Evolutionary conservation across 2,329 filamentous ascomycete genomes (phyloP), one percentile per base, ranked within the genome.

Genomic region (Alternaria arbusti): DNA sequence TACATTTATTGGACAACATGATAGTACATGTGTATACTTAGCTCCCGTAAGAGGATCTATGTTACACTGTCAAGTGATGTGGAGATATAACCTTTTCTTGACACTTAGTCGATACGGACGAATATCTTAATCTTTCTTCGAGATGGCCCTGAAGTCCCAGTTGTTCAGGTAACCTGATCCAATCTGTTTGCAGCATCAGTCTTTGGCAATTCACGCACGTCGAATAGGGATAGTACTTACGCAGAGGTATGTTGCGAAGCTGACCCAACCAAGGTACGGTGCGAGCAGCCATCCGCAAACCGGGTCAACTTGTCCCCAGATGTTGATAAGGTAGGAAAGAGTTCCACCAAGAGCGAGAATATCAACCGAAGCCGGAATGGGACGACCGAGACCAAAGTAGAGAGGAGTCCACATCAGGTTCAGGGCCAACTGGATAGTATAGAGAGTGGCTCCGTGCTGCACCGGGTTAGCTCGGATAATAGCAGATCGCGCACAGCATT

Each of bases 371-470:
- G 94, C 94, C 74, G 89, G 87, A 56, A 90, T 85, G 1, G 94
- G 93, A 15, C 88, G 87, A 68, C 90, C 89, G 54, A 90, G 76
- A n/a, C 87, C 86, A 77, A 97, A 97, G 86, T 97, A 97, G 11
- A 97, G 86, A 12, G 95, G 95, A 87, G 94, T 97, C 93, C 93
- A 98, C 57, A 90, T 80, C 28, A 97, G 84, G 79, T 97, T 97
- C 55, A 97, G 85, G 11, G 86, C 91, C 7, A 97, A 89, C 81
- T 97, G 94, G 63, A 94, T 84, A 3, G 91, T 92, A 84, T 97
- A 97, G 28, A 97, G 86, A 0, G 91, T 92, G 61, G 92, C 90
- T 69, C 90, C 91, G 69, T 89, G 82, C 80, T 81, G 59, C 6
- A 36, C n/a, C 8, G 5, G 25, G 23, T 67, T 60, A 67, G 58